Evolutionary conservation across 1,284 basidiomycete species (phyloP).

Genomic region (Cutaneotrichosporon dermatis): DNA sequence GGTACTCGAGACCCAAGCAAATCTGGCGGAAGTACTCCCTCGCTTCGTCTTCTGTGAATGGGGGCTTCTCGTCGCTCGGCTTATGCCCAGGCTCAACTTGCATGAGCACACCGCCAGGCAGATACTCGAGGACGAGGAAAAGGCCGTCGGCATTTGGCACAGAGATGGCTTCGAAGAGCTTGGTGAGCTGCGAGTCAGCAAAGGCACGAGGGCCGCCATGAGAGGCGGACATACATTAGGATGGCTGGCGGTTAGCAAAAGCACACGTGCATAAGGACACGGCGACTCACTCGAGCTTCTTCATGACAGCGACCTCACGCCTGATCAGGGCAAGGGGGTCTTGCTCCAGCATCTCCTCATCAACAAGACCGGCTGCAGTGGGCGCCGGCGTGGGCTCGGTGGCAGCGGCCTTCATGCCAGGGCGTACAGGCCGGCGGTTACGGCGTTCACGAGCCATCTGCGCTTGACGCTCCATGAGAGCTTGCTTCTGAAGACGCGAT

Average conservation of each 20-base stretch:
- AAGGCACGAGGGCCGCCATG: background rate
- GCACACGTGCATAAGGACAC: no score
- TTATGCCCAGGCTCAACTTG: conserved; percentile 45
- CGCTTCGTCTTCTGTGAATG: conserved; percentile 30
- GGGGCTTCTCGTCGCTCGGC: conserved; percentile 39
- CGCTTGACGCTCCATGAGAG: conserved; percentile 33
- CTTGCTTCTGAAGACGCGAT: conserved; percentile 42
- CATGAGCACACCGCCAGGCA: conserved; percentile 54
- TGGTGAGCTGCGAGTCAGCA: conserved; percentile 48
- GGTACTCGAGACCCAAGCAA: conserved; percentile 53
- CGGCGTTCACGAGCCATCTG: conserved; percentile 13
- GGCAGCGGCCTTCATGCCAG: background rate
- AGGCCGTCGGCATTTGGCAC: conserved; percentile 54
- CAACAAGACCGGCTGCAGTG: background rate
- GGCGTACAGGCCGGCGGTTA: conserved; percentile 2
- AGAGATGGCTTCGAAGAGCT: conserved; percentile 56
- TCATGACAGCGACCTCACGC: conserved; percentile 51
- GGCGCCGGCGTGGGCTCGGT: background rate
- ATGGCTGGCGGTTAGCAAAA: conserved; percentile 30
- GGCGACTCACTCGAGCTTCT: conserved; percentile 49
- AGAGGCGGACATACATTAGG: conserved; percentile 37
- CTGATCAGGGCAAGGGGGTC: conserved; percentile 48
- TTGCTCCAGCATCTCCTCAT: background rate
- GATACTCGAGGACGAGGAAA: conserved; percentile 55
- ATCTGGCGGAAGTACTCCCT: conserved; percentile 55